phyloP scores from a whole-genome alignment of 768 basidiomycete genomes.

The Termitomyces heimii region DNA sequence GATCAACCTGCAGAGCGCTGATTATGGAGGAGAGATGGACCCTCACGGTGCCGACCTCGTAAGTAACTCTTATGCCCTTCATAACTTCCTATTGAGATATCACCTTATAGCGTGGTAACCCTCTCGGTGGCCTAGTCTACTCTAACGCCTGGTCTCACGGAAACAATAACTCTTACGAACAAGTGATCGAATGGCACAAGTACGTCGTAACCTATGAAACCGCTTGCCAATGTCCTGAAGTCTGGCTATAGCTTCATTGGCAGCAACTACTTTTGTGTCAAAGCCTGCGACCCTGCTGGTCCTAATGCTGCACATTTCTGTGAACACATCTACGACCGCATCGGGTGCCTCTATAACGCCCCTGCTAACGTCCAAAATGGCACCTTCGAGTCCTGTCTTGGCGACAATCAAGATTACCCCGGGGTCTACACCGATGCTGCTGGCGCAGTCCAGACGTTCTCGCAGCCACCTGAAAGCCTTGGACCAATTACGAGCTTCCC shows the following conservation, averaged over 20 bases:
- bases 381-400: slow-evolving; percentile 47
- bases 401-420: slow-evolving; percentile 39
- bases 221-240: neutral
- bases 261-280: slow-evolving; percentile 45
- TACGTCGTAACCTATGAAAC: slow-evolving; percentile 20
- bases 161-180: slow-evolving; percentile 30
- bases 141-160: slow-evolving; percentile 17
- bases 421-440: slow-evolving; percentile 13
- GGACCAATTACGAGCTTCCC: slow-evolving; percentile 36
- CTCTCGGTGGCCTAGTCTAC: slow-evolving; percentile 14
- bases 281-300: slow-evolving; percentile 49
- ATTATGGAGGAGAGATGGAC: slow-evolving; percentile 76
- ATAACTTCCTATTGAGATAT: neutral
- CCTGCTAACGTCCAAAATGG: slow-evolving; percentile 47
- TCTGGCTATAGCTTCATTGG: slow-evolving; percentile 50
- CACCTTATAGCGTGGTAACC: slow-evolving; percentile 9
- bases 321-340: slow-evolving; percentile 58
- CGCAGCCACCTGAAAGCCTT: slow-evolving; percentile 36
- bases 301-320: slow-evolving; percentile 39
- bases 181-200: slow-evolving; percentile 57
- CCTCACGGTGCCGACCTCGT: slow-evolving; percentile 64
- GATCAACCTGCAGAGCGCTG: slow-evolving; percentile 44
- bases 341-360: slow-evolving; percentile 56
- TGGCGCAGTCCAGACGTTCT: slow-evolving; percentile 24
- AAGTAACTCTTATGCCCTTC: slow-evolving; percentile 3